phyloP scores from a whole-genome alignment of 2,329 filamentous ascomycete genomes.

The Botrytis fabae region DNA sequence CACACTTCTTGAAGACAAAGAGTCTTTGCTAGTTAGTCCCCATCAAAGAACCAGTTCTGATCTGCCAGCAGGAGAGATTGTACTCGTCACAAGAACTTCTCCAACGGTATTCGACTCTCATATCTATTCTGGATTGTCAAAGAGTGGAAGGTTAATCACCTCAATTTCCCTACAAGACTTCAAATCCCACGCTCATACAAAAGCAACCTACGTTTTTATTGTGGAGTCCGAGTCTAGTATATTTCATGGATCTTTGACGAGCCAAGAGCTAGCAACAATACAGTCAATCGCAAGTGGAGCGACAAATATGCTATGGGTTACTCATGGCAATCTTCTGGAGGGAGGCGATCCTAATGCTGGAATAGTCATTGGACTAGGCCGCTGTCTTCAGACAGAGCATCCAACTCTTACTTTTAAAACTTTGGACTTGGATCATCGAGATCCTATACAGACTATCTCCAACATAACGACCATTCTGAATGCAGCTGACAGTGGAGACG shows the following conservation, averaged over 20 bases:
- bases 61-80: background rate
- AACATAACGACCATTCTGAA: background rate
- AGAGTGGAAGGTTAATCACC: background rate
- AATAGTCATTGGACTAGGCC: conserved; percentile 21
- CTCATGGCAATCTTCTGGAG: conserved; percentile 19
- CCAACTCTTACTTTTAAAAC: conserved; percentile 25
- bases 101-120: background rate
- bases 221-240: conserved; percentile 7
- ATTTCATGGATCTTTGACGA: conserved; percentile 3
- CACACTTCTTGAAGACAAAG: background rate
- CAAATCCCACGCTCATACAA: background rate
- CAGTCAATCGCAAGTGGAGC: conserved; percentile 6
- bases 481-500: background rate
- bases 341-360: conserved; percentile 14
- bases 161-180: background rate
- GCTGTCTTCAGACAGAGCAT: conserved; percentile 24
- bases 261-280: conserved; percentile 3
- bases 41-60: background rate
- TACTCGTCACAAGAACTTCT: conserved; percentile 9
- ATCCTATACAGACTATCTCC: background rate
- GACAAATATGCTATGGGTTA: conserved; percentile 21
- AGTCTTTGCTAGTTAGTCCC: background rate
- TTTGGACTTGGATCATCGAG: conserved; percentile 21
- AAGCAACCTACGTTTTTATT: conserved; percentile 8
- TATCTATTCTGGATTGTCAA: background rate